Evolutionary conservation across 1,284 basidiomycete species (phyloP).

Genomic region (Agroathelia rolfsii): DNA sequence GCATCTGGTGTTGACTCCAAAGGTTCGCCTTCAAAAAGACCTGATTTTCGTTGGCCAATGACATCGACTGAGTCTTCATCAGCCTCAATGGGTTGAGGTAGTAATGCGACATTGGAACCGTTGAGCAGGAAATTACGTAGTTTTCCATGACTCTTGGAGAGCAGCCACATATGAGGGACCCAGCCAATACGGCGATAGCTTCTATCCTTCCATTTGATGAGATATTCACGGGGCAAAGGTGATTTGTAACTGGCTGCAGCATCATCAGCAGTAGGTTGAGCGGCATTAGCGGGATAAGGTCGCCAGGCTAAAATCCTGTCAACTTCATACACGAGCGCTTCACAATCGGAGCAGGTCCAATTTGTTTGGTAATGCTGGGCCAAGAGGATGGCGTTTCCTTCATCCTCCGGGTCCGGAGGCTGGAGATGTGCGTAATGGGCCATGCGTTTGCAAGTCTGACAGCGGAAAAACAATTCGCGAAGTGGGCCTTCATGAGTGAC

Average conservation of each 20-base stretch:
- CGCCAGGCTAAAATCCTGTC: constrained; percentile 91
- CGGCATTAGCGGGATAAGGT: constrained; percentile 55
- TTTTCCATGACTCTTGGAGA: constrained; percentile 48
- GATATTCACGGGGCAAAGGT: constrained; percentile 72
- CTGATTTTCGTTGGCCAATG: constrained; percentile 22
- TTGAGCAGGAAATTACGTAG: constrained; percentile 68
- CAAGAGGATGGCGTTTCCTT: constrained; percentile 31
- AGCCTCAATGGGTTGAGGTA: constrained; percentile 32
- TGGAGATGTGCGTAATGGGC: constrained; percentile 73
- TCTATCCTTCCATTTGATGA: constrained; percentile 77
- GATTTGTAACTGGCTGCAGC: constrained; percentile 47
- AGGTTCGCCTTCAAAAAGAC: constrained; percentile 20
- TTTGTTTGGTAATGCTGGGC: constrained; percentile 55
- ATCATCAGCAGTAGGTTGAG: constrained; percentile 38
- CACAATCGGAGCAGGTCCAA: constrained; percentile 77
- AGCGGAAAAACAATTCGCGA: constrained; percentile 63
- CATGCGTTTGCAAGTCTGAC: constrained; percentile 69
- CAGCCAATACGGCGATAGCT: constrained; percentile 74
- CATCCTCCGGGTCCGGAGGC: constrained; percentile 32
- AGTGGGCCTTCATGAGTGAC: constrained; percentile 14
- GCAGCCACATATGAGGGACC: constrained; percentile 88
- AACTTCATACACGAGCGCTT: constrained; percentile 60
- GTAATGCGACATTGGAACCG: constrained; percentile 62
- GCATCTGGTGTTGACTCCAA: constrained; percentile 33
- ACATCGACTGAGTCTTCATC: constrained; percentile 18